Base-by-base conservation (phyloP, 225 moss, liverwort and hornwort genomes). In the Asterella californica region DNA sequence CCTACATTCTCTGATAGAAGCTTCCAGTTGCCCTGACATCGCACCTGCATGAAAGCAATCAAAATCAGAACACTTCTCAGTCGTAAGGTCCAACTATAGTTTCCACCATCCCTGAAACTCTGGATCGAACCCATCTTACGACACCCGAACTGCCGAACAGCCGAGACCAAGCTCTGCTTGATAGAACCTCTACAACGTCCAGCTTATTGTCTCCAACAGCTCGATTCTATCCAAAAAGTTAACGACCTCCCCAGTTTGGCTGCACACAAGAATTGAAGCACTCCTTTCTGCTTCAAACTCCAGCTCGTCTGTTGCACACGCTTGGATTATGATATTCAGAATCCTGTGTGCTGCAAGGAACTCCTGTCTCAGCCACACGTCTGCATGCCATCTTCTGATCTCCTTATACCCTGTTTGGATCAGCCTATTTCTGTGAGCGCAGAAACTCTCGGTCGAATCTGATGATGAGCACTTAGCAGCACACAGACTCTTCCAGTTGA, bases 1-100 rank as follows among this genome's bases (percentile, higher is more conserved):
- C 88, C 88, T 60, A 83, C 88, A 22, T 85, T 88, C 11, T 79
- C 54, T 76, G 82, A 76, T 52, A 88, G 19, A 30, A 83, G n/a
- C 45, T 70, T 72, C 88, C 88, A 88, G n/a, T 67, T 76, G 32
- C 86, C 77, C 38, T 76, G 59, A 75, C 74, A 2, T 54, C 19
- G 32, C 24, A 37, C 36, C 25, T 64, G 27, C 36, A 30, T 76
- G 17, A 38, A 38, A 8, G 48, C 75, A 52, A 72, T 54, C 32
- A 47, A 30, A 46, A 81, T 42, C 67, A 84, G 18, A 19, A 80
- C 19, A 50, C 53, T 53, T 67, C 72, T 60, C 24, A 76, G 10
- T 21, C 53, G 57, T 60, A 46, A 83, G 81, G 15, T 81, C 54
- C 79, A 84, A 55, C 65, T 85, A 6, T 50, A 78, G 10, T 24